A percentile compares a stretch with the other conserved stretches of the same genome.
phyloP scores from a whole-genome alignment of 805 yeast genomes.

The Pichia rugopelliculosa region DNA sequence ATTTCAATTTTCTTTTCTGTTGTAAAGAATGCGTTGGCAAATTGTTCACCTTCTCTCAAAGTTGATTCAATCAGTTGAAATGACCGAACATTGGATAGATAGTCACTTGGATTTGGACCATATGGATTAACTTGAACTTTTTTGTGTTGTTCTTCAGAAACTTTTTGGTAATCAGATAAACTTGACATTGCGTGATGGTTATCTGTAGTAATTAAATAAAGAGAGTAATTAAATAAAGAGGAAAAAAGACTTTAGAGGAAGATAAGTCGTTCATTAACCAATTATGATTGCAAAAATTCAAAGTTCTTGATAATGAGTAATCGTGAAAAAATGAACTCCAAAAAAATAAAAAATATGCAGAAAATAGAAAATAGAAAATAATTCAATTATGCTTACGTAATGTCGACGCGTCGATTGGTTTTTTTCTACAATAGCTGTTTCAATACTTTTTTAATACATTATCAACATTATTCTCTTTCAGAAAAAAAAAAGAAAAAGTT shows the following conservation, averaged over 20 bases:
- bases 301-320: background rate
- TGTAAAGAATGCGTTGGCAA: conserved; percentile 92
- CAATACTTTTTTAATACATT: no score
- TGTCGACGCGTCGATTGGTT: background rate
- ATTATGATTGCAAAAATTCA: no score
- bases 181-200: no score
- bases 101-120: conserved; percentile 94
- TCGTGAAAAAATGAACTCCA: background rate
- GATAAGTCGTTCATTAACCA: no score
- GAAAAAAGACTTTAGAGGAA: background rate
- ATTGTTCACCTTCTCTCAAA: conserved; percentile 96
- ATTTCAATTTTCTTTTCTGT: conserved; percentile 95
- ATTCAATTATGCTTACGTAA: background rate
- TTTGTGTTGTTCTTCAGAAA: conserved; percentile 37
- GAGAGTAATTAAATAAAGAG: no score
- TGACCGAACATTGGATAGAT: conserved; percentile 75
- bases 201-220: no score
- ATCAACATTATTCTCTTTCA: no score
- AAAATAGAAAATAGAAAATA: background rate
- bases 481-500: no score
- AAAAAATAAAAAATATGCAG: no score
- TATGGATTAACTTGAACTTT: conserved; percentile 50
- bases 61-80: conserved; percentile 94
- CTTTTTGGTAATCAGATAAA: conserved; percentile 35
- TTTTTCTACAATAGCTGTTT: no score